These are phyloP conservation scores for Sporothrix curviconia DNA, from an alignment of 2,329 filamentous ascomycete species.

Conservation along the genomic window DNA sequence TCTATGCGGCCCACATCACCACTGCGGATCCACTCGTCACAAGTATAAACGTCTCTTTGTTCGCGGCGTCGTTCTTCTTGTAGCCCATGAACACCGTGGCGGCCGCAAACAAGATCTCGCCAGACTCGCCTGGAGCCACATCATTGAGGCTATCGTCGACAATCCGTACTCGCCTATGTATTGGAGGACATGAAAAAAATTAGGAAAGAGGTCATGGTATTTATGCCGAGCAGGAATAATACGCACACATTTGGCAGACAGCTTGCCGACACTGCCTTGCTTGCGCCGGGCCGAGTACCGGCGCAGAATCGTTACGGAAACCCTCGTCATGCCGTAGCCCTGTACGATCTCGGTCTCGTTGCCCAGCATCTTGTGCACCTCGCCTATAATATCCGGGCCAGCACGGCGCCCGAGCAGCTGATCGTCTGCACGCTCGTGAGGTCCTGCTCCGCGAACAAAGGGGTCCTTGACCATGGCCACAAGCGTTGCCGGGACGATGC, in stretches of 20 bases:
- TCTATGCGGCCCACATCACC: slow-evolving; percentile 6
- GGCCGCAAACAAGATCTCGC: neutral
- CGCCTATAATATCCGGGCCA: slow-evolving; percentile 4
- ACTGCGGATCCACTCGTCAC: neutral
- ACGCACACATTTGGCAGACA: neutral
- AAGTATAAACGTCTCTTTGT: neutral
- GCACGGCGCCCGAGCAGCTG: neutral
- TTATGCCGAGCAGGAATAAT: too few relatives aligned
- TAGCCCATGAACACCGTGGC: slow-evolving; percentile 1
- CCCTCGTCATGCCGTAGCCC: slow-evolving; percentile 9
- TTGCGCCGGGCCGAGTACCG: neutral
- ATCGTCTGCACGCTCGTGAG: neutral
- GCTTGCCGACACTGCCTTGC: slow-evolving; percentile 1
- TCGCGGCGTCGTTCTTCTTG: neutral
- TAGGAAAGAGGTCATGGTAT: too few relatives aligned
- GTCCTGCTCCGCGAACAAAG: neutral
- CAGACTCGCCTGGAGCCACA: neutral
- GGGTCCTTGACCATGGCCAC: slow-evolving; percentile 9
- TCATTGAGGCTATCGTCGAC: slow-evolving; percentile 7
- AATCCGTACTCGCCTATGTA: neutral
- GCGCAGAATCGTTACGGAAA: neutral
- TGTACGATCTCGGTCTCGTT: neutral
- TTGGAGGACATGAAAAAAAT: too few relatives aligned
- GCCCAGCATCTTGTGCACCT: slow-evolving; percentile 4
- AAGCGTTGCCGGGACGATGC: slow-evolving; percentile 2